phyloP scores from a whole-genome alignment of 2,329 filamentous ascomycete species.

The Ophiostoma sp. region DNA sequence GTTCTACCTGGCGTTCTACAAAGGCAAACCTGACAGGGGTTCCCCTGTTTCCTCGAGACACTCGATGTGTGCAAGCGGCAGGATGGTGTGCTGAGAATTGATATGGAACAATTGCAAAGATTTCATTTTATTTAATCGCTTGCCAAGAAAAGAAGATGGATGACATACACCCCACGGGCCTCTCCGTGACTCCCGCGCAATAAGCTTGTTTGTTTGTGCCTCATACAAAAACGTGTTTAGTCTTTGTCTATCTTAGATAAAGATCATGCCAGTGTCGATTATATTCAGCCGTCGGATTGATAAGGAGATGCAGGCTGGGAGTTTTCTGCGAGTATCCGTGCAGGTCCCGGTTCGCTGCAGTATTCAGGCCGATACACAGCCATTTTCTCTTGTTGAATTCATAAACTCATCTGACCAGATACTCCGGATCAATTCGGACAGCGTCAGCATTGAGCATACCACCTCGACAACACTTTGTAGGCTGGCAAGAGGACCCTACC shows the following conservation, averaged over 20 bases:
- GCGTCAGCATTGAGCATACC: background rate
- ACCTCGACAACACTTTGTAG: background rate
- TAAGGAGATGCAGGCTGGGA: background rate
- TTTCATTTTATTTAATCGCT: background rate
- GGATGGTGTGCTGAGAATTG: background rate
- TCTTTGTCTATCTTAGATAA: background rate
- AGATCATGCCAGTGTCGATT: background rate
- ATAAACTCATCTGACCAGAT: background rate
- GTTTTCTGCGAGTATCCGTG: background rate
- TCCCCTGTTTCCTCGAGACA: background rate
- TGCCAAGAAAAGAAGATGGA: background rate
- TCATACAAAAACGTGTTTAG: background rate
- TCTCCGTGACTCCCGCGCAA: background rate
- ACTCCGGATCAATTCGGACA: background rate
- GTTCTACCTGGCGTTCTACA: background rate
- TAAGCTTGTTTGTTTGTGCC: background rate
- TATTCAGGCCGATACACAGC: background rate
- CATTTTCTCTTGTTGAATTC: background rate
- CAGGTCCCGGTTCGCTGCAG: background rate
- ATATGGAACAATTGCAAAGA: too few relatives aligned
- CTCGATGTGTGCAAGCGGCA: background rate
- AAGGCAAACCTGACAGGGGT: background rate
- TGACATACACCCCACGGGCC: background rate
- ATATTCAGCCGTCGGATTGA: background rate
- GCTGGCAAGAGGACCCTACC: background rate